phyloP scores from a whole-genome alignment of 148 eudicot species.

The Nyssa sinensis region DNA sequence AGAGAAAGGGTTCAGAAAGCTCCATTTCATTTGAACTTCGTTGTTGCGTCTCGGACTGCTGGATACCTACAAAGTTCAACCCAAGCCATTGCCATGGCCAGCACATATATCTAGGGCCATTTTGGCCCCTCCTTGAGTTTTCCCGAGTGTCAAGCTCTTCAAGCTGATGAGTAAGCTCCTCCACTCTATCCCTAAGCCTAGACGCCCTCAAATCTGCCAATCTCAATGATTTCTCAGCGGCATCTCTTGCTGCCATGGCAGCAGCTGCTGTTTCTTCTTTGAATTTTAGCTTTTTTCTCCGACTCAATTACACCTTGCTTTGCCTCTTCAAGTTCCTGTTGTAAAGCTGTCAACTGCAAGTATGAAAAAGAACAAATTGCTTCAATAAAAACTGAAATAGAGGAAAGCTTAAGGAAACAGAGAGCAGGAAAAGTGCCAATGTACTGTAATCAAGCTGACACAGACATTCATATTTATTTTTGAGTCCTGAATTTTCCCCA shows the following conservation, averaged over 20 bases:
- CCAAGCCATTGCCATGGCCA: conserved; percentile 99
- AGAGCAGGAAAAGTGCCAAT: neutral
- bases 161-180: conserved; percentile 85
- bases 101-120: conserved; percentile 66
- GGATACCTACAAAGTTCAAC: conserved; percentile 65
- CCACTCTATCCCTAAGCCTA: conserved; percentile 79
- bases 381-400: neutral
- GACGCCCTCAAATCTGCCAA: conserved; percentile 78
- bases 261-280: conserved; percentile 90
- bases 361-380: neutral
- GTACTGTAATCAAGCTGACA: neutral
- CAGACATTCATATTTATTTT: too few species aligned
- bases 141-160: conserved; percentile 57
- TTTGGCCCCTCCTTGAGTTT: conserved; percentile 34
- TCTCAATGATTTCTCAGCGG: conserved; percentile 92
- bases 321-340: conserved; percentile 77
- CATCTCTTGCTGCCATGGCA: conserved; percentile 96
- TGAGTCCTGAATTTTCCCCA: neutral
- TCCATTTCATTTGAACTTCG: conserved; percentile 84
- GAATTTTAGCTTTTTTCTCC: conserved; percentile 79
- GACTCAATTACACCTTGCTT: conserved; percentile 63
- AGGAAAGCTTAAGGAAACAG: neutral
- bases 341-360: conserved; percentile 64
- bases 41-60: conserved; percentile 39
- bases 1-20: conserved; percentile 89